Percentiles rank a stretch among this genome's conserved stretches.
Conservation (phyloP, 2,329 filamentous ascomycete genomes). For the Arthrobotrys iridis region DNA sequence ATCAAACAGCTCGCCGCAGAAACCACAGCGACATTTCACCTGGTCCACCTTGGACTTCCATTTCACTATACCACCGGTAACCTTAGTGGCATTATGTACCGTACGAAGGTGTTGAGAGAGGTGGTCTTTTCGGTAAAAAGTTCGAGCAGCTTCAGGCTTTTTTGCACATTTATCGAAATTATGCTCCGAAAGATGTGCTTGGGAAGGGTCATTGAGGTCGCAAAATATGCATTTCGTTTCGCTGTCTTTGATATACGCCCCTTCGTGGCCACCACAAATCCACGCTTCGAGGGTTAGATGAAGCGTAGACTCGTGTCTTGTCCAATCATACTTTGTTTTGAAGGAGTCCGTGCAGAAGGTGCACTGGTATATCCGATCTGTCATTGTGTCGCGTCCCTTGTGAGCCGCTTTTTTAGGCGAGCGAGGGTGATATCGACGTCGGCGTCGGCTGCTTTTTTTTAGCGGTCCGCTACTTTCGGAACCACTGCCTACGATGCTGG, state of each 20-base stretch:
- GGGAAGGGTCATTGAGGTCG: constrained; percentile 67
- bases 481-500: constrained; percentile 8
- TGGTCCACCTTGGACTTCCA: constrained; percentile 72
- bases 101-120: constrained; percentile 73
- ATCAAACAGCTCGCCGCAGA: constrained; percentile 72
- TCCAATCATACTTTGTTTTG: constrained; percentile 75
- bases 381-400: not conserved
- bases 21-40: constrained; percentile 73
- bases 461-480: constrained; percentile 1
- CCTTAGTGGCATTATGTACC: constrained; percentile 72
- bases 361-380: constrained; percentile 67
- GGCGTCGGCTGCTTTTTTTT: not conserved
- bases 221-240: constrained; percentile 70
- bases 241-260: constrained; percentile 70
- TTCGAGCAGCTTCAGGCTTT: constrained; percentile 70
- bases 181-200: constrained; percentile 69
- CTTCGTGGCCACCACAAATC: constrained; percentile 66
- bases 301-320: constrained; percentile 75
- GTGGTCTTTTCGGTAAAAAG: constrained; percentile 74
- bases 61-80: constrained; percentile 70
- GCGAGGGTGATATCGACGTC: not conserved
- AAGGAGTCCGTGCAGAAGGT: constrained; percentile 76
- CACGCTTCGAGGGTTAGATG: constrained; percentile 73
- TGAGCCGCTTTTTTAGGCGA: not conserved
- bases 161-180: constrained; percentile 74